These are phyloP conservation scores for Entamoeba moshkovskii DNA, from an alignment of 208 protist genomes.

Conservation along the genomic window DNA sequence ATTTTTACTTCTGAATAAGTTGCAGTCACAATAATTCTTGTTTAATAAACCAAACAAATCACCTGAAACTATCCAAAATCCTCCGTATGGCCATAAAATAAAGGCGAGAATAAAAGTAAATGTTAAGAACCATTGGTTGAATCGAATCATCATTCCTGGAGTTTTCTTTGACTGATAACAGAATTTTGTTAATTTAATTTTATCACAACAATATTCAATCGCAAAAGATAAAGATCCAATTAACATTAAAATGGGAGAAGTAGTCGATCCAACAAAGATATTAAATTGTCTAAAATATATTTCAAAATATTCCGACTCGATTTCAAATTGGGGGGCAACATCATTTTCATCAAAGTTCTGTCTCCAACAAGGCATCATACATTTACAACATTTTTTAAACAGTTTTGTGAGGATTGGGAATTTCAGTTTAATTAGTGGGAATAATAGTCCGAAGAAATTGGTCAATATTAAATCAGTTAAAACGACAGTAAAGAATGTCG, in stretches of 20 bases:
- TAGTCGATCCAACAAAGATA: neutral
- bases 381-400: neutral
- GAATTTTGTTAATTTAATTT: neutral
- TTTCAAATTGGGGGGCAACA: neutral
- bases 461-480: neutral
- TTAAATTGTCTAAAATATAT: neutral
- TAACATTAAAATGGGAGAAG: neutral
- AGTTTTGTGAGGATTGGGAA: neutral
- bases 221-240: neutral
- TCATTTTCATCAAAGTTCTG: neutral
- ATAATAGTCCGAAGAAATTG: neutral
- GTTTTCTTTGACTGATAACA: neutral
- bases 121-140: neutral
- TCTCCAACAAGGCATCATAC: neutral
- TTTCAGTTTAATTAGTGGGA: neutral
- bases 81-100: neutral
- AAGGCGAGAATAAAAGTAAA: neutral
- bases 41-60: neutral
- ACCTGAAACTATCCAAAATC: neutral
- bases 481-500: neutral
- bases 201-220: neutral
- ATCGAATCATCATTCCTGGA: neutral
- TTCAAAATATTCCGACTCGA: neutral
- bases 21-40: slow-evolving; percentile 3
- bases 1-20: neutral